Conservation (phyloP, 139 green algal genomes). For the Monoraphidium neglectum region DNA sequence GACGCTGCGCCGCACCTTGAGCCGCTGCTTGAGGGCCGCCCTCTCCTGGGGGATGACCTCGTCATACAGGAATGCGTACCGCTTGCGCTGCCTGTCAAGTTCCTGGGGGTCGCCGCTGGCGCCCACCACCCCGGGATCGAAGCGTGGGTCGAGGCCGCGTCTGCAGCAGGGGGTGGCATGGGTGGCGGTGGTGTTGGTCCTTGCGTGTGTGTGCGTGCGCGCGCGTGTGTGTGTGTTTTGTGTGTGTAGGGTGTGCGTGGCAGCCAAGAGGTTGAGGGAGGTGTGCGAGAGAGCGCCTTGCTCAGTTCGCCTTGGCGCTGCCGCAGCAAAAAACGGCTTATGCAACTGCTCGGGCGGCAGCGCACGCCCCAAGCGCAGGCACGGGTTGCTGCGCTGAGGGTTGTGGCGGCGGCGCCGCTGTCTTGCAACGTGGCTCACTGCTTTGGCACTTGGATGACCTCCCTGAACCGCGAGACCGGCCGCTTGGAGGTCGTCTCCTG, state of each 20-base stretch:
- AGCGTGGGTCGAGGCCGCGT: slow-evolving; percentile 68
- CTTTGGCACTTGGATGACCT: slow-evolving; percentile 62
- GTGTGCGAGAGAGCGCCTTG: neutral
- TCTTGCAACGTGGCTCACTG: slow-evolving; percentile 35
- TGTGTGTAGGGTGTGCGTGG: neutral
- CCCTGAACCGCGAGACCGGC: slow-evolving; percentile 74
- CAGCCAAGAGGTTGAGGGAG: neutral
- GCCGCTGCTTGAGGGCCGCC: slow-evolving; percentile 43
- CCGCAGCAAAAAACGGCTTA: neutral
- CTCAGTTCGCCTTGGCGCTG: neutral
- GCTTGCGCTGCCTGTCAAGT: slow-evolving; percentile 58
- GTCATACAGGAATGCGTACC: slow-evolving; percentile 88
- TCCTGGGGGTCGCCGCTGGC: slow-evolving; percentile 15
- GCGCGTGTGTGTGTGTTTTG: neutral
- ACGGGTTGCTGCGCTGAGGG: neutral
- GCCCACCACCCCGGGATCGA: slow-evolving; percentile 60
- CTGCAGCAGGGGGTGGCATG: neutral
- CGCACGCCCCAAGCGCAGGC: neutral
- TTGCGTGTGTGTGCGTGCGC: neutral
- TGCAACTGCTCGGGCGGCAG: too few relatives aligned
- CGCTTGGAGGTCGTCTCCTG: slow-evolving; percentile 70
- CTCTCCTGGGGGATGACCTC: slow-evolving; percentile 78
- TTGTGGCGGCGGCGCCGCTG: neutral
- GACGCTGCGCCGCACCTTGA: slow-evolving; percentile 54
- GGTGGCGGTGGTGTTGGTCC: neutral